Evolutionary conservation across 331 rosid genomes (phyloP).

Genomic region (Quercus lobata): DNA sequence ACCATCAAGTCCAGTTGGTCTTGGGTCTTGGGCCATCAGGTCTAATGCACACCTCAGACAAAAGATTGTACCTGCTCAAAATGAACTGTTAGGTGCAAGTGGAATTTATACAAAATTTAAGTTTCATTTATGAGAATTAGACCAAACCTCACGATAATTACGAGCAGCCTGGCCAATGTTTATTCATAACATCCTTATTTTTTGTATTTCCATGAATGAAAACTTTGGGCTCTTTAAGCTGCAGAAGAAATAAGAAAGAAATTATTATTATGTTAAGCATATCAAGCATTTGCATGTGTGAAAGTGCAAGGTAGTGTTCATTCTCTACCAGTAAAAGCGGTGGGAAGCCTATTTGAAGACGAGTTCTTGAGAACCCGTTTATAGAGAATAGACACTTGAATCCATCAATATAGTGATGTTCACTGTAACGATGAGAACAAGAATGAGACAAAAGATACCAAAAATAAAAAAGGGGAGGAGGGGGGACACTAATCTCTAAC

Average conservation of each 20-base stretch:
- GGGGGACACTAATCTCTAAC: too few relatives aligned
- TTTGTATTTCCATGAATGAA: conserved; percentile 57
- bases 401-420: conserved; percentile 59
- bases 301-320: neutral
- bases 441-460: neutral
- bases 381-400: conserved; percentile 65
- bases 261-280: neutral
- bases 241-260: conserved; percentile 10
- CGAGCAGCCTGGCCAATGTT: conserved; percentile 72
- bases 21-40: neutral
- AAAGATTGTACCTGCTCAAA: neutral
- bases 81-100: neutral
- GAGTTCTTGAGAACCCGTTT: conserved; percentile 60
- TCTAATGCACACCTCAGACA: neutral
- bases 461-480: too few relatives aligned
- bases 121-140: neutral
- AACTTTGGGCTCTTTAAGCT: conserved; percentile 76
- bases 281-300: neutral
- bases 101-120: neutral
- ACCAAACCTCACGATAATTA: conserved; percentile 1
- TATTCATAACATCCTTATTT: conserved; percentile 32
- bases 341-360: conserved; percentile 47
- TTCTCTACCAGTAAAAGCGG: conserved; percentile 54
- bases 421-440: conserved; percentile 41
- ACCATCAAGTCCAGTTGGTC: neutral